Conservation (phyloP, 495 filamentous ascomycete species). For the Penicilliopsis zonata region DNA sequence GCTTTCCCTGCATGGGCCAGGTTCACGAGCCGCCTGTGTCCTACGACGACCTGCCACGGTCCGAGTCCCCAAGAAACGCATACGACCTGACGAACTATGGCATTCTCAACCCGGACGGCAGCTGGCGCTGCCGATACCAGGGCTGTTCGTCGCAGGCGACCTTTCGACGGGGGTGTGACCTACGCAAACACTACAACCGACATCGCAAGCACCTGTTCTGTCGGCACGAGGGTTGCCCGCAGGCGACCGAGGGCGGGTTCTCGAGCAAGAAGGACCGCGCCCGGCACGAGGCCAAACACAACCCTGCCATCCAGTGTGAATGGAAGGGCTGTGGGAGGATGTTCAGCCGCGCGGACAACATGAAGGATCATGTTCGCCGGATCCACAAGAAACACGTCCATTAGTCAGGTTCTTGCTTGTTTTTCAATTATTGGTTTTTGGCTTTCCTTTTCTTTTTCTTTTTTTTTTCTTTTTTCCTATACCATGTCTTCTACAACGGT, state of each 20-base stretch:
- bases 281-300: slow-evolving; percentile 51
- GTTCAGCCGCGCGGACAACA: slow-evolving; percentile 55
- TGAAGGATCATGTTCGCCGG: slow-evolving; percentile 44
- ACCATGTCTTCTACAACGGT: too few species aligned
- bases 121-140: slow-evolving; percentile 46
- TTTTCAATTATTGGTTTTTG: not conserved
- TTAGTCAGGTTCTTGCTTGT: too few species aligned
- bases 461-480: not conserved
- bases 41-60: not conserved
- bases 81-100: slow-evolving; percentile 13
- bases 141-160: slow-evolving; percentile 42
- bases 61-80: not conserved
- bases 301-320: slow-evolving; percentile 45
- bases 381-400: slow-evolving; percentile 26
- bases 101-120: slow-evolving; percentile 15
- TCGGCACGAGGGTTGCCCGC: slow-evolving; percentile 47
- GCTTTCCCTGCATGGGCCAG: too few species aligned
- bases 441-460: not conserved
- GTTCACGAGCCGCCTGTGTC: too few species aligned
- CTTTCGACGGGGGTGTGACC: slow-evolving; percentile 50
- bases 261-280: slow-evolving; percentile 53
- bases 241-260: slow-evolving; percentile 43
- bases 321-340: slow-evolving; percentile 45
- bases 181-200: slow-evolving; percentile 52
- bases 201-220: slow-evolving; percentile 54